phyloP scores from a whole-genome alignment of 2,329 filamentous ascomycete species.

The Beauveria sp. region DNA sequence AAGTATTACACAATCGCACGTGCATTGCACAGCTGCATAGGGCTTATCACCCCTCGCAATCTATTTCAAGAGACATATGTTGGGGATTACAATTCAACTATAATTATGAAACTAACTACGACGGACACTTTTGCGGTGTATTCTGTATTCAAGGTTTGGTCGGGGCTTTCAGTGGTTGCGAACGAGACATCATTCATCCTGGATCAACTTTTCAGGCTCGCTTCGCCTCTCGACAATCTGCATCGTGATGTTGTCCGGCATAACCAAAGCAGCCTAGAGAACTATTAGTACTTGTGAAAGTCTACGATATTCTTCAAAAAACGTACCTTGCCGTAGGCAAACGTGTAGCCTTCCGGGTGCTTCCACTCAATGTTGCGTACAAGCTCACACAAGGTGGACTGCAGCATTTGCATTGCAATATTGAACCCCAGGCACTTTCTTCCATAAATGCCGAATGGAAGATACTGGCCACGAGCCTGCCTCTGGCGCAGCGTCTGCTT shows the following conservation, averaged over 20 bases:
- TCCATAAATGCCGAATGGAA: slow-evolving; percentile 1
- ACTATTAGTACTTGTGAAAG: background rate
- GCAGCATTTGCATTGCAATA: slow-evolving; percentile 1
- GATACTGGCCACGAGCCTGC: background rate
- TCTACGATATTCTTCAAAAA: too few species aligned
- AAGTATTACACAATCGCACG: background rate
- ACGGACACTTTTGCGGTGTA: too few species aligned
- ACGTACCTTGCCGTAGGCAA: slow-evolving; percentile 3
- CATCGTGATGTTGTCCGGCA: background rate
- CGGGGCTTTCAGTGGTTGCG: too few species aligned
- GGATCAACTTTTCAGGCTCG: background rate
- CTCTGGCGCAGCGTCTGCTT: background rate
- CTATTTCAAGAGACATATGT: background rate
- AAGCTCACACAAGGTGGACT: slow-evolving; percentile 1
- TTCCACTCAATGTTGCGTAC: slow-evolving; percentile 6
- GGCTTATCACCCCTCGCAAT: background rate
- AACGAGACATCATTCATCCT: background rate
- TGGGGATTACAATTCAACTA: background rate
- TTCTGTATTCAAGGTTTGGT: too few species aligned
- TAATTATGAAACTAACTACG: too few species aligned
- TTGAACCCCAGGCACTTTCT: background rate
- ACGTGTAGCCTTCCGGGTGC: background rate
- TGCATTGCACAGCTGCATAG: background rate
- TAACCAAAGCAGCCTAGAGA: background rate
- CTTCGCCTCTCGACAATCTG: background rate